Evolutionary conservation across 371 early-diverging fungal species (phyloP), one percentile per base, ranked within the genome.

Genomic region (Cladochytrium tenue): DNA sequence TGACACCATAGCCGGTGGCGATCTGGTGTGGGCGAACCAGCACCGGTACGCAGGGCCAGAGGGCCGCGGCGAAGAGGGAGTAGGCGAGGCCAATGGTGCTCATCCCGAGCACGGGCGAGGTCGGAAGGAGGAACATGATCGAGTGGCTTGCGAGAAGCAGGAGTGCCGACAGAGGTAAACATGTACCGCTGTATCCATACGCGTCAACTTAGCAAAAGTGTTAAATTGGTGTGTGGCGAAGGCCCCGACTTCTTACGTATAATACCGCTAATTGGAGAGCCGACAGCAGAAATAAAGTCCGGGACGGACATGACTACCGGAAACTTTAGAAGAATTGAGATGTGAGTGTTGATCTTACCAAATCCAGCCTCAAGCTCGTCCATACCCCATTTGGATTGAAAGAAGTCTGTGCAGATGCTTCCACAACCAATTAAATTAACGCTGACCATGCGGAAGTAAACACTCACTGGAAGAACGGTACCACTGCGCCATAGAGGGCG

Each of bases 31-130:
- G 31, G 2, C 63, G 68, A 31, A 84, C 88, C 7, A 88, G 70
- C 23, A 77, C 72, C 0, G 88, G 83, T 10, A 88, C 80, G 67
- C 82, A 82, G 1, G 87, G 83, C 88, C 88, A 88, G 4, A 88
- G 58, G 0, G 80, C 83, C 0, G 82, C 70, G 3, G 77, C 73
- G 64, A 85, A 86, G 15, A 83, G 36, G 35, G 84, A 79, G 62
- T 83, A 86, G 7, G 78, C 71, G 5, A 85, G 31, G 23, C 88
- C 88, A 13, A 88, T 72, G 33, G 83, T 30, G 25, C 71, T 3
- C 81, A 88, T 81, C 32, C 73, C 69, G 10, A 74, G 3, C 4
- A 77, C 53, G 2, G 88, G 88, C 0, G 68, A 61, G 27, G 80
- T 17, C 1, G 51, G 20, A 0, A 84, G 81, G 36, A 81, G 77